Evolutionary conservation across 2,329 filamentous ascomycete species (phyloP).

Genomic region (Aureobasidium musti): DNA sequence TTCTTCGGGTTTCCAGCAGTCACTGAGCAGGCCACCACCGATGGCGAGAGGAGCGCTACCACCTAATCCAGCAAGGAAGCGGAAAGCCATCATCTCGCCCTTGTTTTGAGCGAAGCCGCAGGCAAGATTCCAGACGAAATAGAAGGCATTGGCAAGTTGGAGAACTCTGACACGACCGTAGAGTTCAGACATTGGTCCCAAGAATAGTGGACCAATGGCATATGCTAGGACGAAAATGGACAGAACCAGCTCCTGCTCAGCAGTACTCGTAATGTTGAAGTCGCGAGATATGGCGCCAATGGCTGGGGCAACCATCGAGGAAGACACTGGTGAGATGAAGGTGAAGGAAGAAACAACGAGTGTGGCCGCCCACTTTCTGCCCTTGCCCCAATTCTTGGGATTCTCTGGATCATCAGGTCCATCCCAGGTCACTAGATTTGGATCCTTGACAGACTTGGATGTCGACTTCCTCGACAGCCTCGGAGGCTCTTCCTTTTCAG

Average conservation of each 20-base stretch:
- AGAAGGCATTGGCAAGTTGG: constrained; percentile 43
- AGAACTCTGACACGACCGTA: constrained; percentile 43
- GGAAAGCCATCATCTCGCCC: constrained; percentile 42
- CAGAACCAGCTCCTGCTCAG: constrained; percentile 38
- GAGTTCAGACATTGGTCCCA: constrained; percentile 44
- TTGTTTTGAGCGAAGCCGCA: constrained; percentile 42
- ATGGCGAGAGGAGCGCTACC: constrained; percentile 44
- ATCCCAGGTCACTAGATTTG: constrained; percentile 50
- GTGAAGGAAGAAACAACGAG: constrained; percentile 47
- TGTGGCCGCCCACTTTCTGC: constrained; percentile 50
- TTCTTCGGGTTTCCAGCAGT: constrained; percentile 38
- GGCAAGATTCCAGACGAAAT: constrained; percentile 44
- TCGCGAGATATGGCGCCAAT: constrained; percentile 38
- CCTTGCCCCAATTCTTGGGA: constrained; percentile 51
- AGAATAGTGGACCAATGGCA: constrained; percentile 43
- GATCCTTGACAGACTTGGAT: constrained; percentile 37
- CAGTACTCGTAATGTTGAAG: constrained; percentile 36
- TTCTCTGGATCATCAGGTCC: constrained; percentile 50
- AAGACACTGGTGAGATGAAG: constrained; percentile 45
- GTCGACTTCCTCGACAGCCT: constrained; percentile 34
- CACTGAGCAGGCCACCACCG: constrained; percentile 41
- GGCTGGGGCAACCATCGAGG: constrained; percentile 46
- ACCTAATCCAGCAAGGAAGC: constrained; percentile 44
- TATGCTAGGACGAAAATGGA: constrained; percentile 46
- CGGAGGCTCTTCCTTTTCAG: not conserved